phyloP scores from a whole-genome alignment of 192 early-diverging fungal species.

The Rhizophlyctis rosea region DNA sequence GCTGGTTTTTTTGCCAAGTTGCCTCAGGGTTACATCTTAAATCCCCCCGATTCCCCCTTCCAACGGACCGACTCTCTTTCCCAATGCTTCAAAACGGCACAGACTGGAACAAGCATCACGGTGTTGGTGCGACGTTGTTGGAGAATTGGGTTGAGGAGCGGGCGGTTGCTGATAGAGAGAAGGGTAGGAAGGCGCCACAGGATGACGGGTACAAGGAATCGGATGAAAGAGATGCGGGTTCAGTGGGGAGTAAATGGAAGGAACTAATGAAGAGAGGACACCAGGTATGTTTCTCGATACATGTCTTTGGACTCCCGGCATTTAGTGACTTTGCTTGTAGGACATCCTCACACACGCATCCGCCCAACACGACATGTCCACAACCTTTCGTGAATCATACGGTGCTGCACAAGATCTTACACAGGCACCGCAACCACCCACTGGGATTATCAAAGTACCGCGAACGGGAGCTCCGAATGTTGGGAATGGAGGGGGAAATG shows the following conservation, averaged over 20 bases:
- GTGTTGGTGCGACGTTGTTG: slow-evolving; percentile 50
- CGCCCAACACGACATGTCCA: not conserved
- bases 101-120: slow-evolving; percentile 50
- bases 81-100: slow-evolving; percentile 28
- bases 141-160: slow-evolving; percentile 60
- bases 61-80: too few species aligned
- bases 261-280: slow-evolving; percentile 39
- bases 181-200: not conserved
- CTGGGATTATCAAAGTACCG: not conserved
- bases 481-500: not conserved
- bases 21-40: too few species aligned
- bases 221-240: slow-evolving; percentile 4
- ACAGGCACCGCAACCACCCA: too few species aligned
- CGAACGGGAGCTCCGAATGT: too few species aligned
- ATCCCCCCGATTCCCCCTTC: too few species aligned
- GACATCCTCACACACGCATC: not conserved
- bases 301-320: not conserved
- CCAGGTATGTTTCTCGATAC: slow-evolving; percentile 18
- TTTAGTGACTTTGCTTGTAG: not conserved
- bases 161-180: slow-evolving; percentile 25
- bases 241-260: slow-evolving; percentile 31
- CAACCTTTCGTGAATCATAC: not conserved
- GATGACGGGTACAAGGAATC: not conserved
- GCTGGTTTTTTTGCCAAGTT: too few species aligned
- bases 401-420: not conserved